Base-by-base conservation (phyloP, 2,329 filamentous ascomycete species). In the Zelopaecilomyces penicillatus region DNA sequence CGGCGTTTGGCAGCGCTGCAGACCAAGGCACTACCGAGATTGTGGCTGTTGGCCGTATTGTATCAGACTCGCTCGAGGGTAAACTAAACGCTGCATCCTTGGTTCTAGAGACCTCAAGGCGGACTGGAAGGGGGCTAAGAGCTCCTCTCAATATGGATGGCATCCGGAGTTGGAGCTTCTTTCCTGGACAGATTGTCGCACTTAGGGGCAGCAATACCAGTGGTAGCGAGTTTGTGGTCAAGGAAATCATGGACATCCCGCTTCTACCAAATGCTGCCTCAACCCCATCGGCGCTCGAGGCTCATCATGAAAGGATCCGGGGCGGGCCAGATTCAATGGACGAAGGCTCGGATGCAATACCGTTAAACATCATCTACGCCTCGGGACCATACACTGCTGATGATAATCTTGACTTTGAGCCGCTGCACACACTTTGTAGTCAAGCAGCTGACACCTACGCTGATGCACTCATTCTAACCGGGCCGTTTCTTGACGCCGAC, bases 141-240 rank as follows among this genome's bases (percentile, higher is more conserved):
- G 78, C 96, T 30, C 86, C 88, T 4, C 65, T 98, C 12, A 87
- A 87, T 52, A 70, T 96, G 46, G 77, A 84, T 48, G 75, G 75
- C 3, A 63, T 95, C 1, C 68, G 73, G 30, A 52, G 76, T 2
- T 93, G 85, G 65, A 84, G 87, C 59, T 87, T 97, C 69, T 97
- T 97, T 61, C 93, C 91, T 0, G 93, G 93, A 5, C 90, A 97
- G 60, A 88, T 97, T 42, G 87, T 95, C 30, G 93, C 91, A 5
- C 66, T 97, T 29, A 77, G 77, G 49, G 93, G 93, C 6, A 88
- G 82, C 54, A 98, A 98, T 60, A 82, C 88, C 19, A 88, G 87
- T 1, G 91, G 91, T 0, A 76, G 82, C 33, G 83, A 86, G 55
- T 96, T 97, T 54, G 76, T 82, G 1, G 88, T 93, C 30, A 81